Evolutionary conservation across 768 basidiomycete genomes (phyloP).

Genomic region (Hemileccinum rubropunctum): DNA sequence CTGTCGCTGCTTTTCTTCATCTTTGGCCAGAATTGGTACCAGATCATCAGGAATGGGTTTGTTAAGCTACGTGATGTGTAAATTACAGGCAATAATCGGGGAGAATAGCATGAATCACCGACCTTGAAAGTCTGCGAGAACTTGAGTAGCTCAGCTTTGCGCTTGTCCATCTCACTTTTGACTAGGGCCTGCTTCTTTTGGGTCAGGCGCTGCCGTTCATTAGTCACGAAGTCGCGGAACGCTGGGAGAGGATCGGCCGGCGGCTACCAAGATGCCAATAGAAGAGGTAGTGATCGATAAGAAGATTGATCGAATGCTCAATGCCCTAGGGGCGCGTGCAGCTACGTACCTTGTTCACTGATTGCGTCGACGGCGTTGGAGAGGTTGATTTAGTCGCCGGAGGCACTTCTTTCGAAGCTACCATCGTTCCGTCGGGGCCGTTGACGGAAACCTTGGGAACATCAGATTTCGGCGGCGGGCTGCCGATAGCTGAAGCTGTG

Average conservation of each 20-base stretch:
- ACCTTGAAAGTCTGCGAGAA: slow-evolving; percentile 97
- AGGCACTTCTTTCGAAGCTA: slow-evolving; percentile 40
- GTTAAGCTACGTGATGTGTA: slow-evolving; percentile 58
- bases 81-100: not conserved
- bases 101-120: slow-evolving; percentile 14
- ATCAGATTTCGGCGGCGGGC: slow-evolving; percentile 37
- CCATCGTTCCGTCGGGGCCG: slow-evolving; percentile 66
- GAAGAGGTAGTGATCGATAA: slow-evolving; percentile 1
- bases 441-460: slow-evolving; percentile 76
- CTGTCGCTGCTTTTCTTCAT: slow-evolving; percentile 82
- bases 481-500: slow-evolving; percentile 30
- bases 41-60: slow-evolving; percentile 95
- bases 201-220: slow-evolving; percentile 85
- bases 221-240: slow-evolving; percentile 91
- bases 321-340: not conserved
- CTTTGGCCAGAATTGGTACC: slow-evolving; percentile 89
- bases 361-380: slow-evolving; percentile 48
- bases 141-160: slow-evolving; percentile 88
- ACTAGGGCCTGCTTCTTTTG: slow-evolving; percentile 87
- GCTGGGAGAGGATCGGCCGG: slow-evolving; percentile 76
- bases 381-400: slow-evolving; percentile 63
- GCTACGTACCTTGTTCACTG: slow-evolving; percentile 49
- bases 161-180: slow-evolving; percentile 93
- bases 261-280: slow-evolving; percentile 38
- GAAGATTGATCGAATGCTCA: not conserved